phyloP scores from a whole-genome alignment of 805 yeast genomes.

The Wickerhamomyces strasburgensis region DNA sequence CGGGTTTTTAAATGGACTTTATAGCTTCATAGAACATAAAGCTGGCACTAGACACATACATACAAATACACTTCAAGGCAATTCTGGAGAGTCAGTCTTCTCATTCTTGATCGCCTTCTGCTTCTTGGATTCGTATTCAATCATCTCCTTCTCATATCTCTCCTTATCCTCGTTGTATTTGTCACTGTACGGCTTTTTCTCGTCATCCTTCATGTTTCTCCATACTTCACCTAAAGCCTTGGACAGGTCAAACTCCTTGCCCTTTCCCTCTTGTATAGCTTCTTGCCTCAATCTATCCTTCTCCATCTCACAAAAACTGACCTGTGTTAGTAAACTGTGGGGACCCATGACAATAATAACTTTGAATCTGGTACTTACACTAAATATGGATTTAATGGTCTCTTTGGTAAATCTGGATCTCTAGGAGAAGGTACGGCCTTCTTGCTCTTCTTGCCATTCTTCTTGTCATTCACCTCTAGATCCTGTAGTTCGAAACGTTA shows the following conservation, averaged over 20 bases:
- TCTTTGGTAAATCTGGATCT: conserved; percentile 82
- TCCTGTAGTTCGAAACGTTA: conserved; percentile 3
- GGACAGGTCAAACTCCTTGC: conserved; percentile 56
- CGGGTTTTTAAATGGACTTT: no score
- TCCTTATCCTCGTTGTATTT: conserved; percentile 73
- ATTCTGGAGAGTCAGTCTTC: background rate
- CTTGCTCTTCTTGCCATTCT: conserved; percentile 18
- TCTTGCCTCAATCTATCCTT: conserved; percentile 64
- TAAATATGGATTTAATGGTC: conserved; percentile 87
- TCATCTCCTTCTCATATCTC: conserved; percentile 72
- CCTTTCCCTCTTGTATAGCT: conserved; percentile 50
- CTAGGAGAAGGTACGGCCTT: conserved; percentile 33
- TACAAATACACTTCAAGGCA: no score
- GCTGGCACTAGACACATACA: no score
- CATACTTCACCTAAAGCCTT: conserved; percentile 80
- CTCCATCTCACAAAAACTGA: conserved; percentile 71
- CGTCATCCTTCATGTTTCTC: conserved; percentile 68
- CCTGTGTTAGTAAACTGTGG: conserved; percentile 8
- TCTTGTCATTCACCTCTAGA: conserved; percentile 20
- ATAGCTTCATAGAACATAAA: no score
- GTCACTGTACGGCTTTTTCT: conserved; percentile 66
- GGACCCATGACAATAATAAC: background rate
- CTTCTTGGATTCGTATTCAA: conserved; percentile 35
- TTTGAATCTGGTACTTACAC: no score
- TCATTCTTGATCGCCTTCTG: background rate